Percentiles rank a stretch among this genome's conserved stretches.
Evolutionary conservation across 2,329 filamentous ascomycete genomes (phyloP).

Genomic region (Trichoderma sp.): DNA sequence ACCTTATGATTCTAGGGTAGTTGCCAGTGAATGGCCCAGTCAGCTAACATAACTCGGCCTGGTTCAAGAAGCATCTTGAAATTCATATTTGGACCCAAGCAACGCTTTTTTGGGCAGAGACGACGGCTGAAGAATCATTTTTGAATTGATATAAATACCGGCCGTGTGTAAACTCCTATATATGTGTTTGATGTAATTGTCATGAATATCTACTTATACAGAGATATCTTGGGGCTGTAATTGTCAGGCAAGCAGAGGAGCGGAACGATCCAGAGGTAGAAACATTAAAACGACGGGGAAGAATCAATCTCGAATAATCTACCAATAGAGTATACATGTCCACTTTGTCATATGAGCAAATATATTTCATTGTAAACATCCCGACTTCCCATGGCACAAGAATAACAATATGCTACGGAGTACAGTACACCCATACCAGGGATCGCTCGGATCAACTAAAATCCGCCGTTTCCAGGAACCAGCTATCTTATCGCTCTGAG

Average conservation of each 20-base stretch:
- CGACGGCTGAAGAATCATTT: fast-evolving
- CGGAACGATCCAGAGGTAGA: too few species aligned
- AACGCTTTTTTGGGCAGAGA: not conserved
- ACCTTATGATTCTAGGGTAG: not conserved
- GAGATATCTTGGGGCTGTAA: not conserved
- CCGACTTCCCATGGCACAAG: not conserved
- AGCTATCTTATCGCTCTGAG: conserved; percentile 19
- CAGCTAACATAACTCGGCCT: not conserved
- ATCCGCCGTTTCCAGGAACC: not conserved
- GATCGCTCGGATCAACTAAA: not conserved
- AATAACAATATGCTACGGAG: not conserved
- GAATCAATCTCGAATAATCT: too few species aligned
- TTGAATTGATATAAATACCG: not conserved
- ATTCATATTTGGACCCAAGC: not conserved
- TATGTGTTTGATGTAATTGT: not conserved
- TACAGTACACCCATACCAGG: not conserved
- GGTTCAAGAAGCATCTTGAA: not conserved
- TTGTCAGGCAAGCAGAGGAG: not conserved
- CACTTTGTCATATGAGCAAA: not conserved
- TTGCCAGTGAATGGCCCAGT: not conserved
- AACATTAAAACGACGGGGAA: too few species aligned
- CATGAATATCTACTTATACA: not conserved
- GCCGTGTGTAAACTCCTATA: not conserved
- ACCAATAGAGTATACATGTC: not conserved
- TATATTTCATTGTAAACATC: not conserved